Conservation (phyloP, 192 early-diverging fungal genomes). For the Umbelopsis isabellina region DNA sequence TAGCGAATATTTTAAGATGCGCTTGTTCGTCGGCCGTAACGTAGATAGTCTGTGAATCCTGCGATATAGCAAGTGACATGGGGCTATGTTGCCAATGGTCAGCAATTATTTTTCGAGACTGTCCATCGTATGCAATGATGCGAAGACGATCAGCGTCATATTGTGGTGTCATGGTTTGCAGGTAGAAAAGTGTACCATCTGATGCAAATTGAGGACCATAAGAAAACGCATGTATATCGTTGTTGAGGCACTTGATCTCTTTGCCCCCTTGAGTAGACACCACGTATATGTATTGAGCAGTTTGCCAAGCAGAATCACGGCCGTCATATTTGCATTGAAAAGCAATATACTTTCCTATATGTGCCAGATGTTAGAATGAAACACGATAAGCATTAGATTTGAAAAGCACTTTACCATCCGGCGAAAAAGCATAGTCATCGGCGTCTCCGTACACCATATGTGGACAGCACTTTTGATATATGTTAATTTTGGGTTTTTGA, state of each 20-base stretch:
- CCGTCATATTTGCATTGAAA: slow-evolving; percentile 67
- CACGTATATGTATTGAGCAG: slow-evolving; percentile 68
- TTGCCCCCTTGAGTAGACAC: slow-evolving; percentile 51
- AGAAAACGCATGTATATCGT: slow-evolving; percentile 53
- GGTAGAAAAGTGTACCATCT: slow-evolving; percentile 68
- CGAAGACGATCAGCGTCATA: slow-evolving; percentile 76
- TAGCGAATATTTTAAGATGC: slow-evolving; percentile 59
- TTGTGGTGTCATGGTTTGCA: slow-evolving; percentile 66
- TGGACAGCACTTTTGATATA: slow-evolving; percentile 28
- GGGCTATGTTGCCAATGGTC: slow-evolving; percentile 60
- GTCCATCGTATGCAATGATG: slow-evolving; percentile 55
- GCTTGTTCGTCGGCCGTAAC: slow-evolving; percentile 66
- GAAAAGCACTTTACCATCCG: slow-evolving; percentile 48
- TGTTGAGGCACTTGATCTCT: slow-evolving; percentile 46
- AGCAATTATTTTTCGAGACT: slow-evolving; percentile 43
- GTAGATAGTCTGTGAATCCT: slow-evolving; percentile 53
- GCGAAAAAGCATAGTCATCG: slow-evolving; percentile 61
- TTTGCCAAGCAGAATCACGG: slow-evolving; percentile 67
- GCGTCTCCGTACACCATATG: slow-evolving; percentile 55
- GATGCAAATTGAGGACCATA: slow-evolving; percentile 61
- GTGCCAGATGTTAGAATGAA: background rate
- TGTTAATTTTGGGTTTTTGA: slow-evolving; percentile 25
- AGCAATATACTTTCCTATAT: slow-evolving; percentile 46
- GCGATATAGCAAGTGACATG: slow-evolving; percentile 57
- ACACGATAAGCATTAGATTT: background rate